Percentiles rank a stretch among this genome's conserved stretches.
Conservation (phyloP, 257 asterid genomes). For the Nicotiana noctiflora region DNA sequence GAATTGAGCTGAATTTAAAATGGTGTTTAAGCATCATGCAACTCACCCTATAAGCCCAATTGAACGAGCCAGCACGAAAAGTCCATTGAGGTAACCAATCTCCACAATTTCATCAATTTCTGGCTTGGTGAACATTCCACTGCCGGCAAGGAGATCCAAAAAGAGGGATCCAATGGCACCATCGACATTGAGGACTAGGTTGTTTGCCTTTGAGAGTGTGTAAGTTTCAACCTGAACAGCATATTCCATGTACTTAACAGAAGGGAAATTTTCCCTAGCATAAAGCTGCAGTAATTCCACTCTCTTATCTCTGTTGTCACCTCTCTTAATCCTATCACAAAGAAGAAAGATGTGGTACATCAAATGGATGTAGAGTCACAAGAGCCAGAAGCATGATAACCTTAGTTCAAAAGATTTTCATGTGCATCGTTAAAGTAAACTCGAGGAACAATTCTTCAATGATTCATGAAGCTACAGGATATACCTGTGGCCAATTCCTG, state of each 20-base stretch:
- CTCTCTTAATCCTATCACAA: slow-evolving; percentile 78
- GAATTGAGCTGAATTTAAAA: neutral
- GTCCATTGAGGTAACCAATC: slow-evolving; percentile 94
- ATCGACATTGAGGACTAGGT: slow-evolving; percentile 88
- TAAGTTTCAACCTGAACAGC: slow-evolving; percentile 91
- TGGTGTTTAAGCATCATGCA: neutral
- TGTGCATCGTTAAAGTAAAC: neutral
- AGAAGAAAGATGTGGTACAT: neutral
- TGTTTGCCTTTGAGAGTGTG: slow-evolving; percentile 89
- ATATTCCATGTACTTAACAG: slow-evolving; percentile 96
- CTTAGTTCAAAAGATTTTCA: slow-evolving; percentile 4
- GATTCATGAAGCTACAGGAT: neutral
- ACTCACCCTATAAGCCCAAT: slow-evolving; percentile 99
- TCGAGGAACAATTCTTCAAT: neutral
- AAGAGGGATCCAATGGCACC: slow-evolving; percentile 96
- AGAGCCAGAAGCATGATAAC: neutral
- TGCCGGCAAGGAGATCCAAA: slow-evolving; percentile 96
- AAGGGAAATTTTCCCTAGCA: slow-evolving; percentile 79
- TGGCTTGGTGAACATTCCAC: slow-evolving; percentile 93
- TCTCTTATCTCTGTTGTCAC: slow-evolving; percentile 98
- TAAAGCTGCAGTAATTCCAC: slow-evolving; percentile 79
- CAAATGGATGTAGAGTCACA: neutral
- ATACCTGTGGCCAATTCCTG: slow-evolving; percentile 99
- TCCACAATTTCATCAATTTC: slow-evolving; percentile 91
- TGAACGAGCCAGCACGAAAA: slow-evolving; percentile 96